Evolutionary conservation across 129 eudicot genomes (phyloP).

Genomic region (Erigeron canadensis): DNA sequence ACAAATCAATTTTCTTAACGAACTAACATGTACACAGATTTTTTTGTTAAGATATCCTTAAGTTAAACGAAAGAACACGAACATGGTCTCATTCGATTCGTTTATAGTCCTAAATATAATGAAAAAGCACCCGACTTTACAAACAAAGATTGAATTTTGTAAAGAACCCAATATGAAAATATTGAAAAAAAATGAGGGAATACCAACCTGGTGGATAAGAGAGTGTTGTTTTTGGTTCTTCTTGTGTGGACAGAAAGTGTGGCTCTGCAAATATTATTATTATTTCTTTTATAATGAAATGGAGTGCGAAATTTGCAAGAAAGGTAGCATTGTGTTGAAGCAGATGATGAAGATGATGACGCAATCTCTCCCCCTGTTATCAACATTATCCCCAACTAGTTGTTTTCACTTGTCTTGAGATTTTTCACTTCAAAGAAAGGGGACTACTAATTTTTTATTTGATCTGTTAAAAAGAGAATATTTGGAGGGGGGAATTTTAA

Average conservation of each 20-base stretch:
- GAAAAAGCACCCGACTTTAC: slow-evolving; percentile 9
- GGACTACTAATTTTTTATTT: too few relatives aligned
- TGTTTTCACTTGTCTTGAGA: background rate
- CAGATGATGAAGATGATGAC: slow-evolving; percentile 26
- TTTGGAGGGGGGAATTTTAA: too few relatives aligned
- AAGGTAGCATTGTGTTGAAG: background rate
- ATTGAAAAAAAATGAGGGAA: background rate
- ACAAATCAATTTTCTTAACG: too few relatives aligned
- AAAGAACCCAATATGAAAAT: background rate
- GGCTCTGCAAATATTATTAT: slow-evolving; percentile 38
- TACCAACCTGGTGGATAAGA: slow-evolving; percentile 32
- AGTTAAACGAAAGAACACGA: too few relatives aligned
- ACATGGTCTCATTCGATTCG: too few relatives aligned
- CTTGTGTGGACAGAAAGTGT: slow-evolving; percentile 30
- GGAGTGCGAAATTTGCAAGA: slow-evolving; percentile 24
- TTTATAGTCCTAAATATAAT: too few relatives aligned
- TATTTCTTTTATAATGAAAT: slow-evolving; percentile 5
- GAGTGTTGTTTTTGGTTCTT: slow-evolving; percentile 15
- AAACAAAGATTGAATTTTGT: slow-evolving; percentile 1
- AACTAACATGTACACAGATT: too few relatives aligned
- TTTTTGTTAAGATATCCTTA: too few relatives aligned
- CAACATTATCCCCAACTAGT: slow-evolving; percentile 39
- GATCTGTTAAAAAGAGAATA: too few relatives aligned
- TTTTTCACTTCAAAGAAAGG: too few relatives aligned
- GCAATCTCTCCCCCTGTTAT: slow-evolving; percentile 33